phyloP scores from a whole-genome alignment of 306 rosid genomes.

The Casuarina glauca region DNA sequence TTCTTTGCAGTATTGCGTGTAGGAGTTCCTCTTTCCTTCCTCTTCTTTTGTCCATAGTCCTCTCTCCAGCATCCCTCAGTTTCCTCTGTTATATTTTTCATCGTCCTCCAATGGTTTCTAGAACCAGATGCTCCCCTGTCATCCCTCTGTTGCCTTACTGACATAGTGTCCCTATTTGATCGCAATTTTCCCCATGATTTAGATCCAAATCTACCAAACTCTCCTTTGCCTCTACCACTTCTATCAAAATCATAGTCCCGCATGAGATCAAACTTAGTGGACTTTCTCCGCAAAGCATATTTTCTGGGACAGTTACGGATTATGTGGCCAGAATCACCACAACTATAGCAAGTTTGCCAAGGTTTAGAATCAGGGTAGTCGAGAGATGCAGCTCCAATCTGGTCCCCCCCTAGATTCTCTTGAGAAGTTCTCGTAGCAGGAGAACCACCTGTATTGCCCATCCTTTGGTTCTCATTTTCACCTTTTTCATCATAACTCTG shows the following conservation, averaged over 20 bases:
- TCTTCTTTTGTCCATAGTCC: conserved; percentile 44
- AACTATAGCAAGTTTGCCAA: conserved; percentile 38
- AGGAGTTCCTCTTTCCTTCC: conserved; percentile 37
- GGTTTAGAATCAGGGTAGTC: conserved; percentile 28
- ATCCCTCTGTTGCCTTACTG: conserved; percentile 30
- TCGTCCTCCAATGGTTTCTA: conserved; percentile 12
- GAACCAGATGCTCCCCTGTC: conserved; percentile 31
- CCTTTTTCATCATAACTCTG: conserved; percentile 45
- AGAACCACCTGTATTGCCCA: conserved; percentile 40
- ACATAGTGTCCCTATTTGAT: conserved; percentile 32
- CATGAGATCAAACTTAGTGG: conserved; percentile 26
- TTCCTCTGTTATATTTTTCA: conserved; percentile 27
- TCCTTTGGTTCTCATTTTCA: conserved; percentile 32
- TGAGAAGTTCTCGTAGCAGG: conserved; percentile 23
- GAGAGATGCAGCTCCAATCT: conserved; percentile 23
- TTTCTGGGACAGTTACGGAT: conserved; percentile 51
- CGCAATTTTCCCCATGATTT: conserved; percentile 27
- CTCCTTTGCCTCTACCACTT: conserved; percentile 24
- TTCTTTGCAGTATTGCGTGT: conserved; percentile 33
- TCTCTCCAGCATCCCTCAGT: conserved; percentile 16
- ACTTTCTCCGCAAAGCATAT: conserved; percentile 26
- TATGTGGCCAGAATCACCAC: conserved; percentile 61
- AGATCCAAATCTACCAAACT: conserved; percentile 35
- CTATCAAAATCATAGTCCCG: conserved; percentile 23
- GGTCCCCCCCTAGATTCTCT: conserved; percentile 31